Base-by-base conservation (phyloP, 106 monocot genomes). In the Alisma plantagoaquatica region DNA sequence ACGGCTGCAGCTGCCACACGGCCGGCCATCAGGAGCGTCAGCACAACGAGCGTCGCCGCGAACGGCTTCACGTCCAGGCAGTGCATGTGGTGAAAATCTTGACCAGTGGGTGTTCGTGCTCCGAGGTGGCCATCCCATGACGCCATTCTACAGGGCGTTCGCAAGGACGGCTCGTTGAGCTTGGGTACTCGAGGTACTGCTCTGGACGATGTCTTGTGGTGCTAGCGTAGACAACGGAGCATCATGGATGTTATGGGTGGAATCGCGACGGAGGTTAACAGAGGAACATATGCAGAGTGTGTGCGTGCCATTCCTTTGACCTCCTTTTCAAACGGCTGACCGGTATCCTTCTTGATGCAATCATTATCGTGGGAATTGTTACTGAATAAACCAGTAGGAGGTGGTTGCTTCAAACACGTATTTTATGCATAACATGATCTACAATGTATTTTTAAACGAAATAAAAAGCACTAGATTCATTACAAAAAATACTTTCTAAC, bases 61-160 rank as follows among this genome's bases (percentile, higher is more conserved):
- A 92, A 81, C 17, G 75, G 75, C 57, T 73, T 92, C 33, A 82
- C 41, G 58, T 85, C 81, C 19, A 82, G 63, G 66, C 85, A 84
- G 20, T 71, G 42, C 35, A 74, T 17, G 42, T 63, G 18, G 16
- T 15, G 76, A 83, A 0, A 77, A 87, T 66, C 59, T 74, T 26
- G 79, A 93, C 57, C 82, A 83, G 16, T 76, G 87, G 59, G 44
- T 25, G 26, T 77, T 77, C 42, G 64, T 93, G 15, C 18, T 33
- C 55, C 53, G 43, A 0, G 76, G 74, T 0, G 72, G 79, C 14
- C 92, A 87, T 63, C 92, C 92, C 22, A 87, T 69, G 63, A 93
- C 92, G n/a, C 76, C 79, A n/a, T 83, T 93, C 57, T 93, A 93
- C 55, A 62, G 54, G 38, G 87, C 74, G 15, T 93, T 93, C 71